A percentile compares a stretch with the other conserved stretches of the same genome.
phyloP scores from a whole-genome alignment of 1,284 basidiomycete species.

The Cutaneotrichosporon sp. region DNA sequence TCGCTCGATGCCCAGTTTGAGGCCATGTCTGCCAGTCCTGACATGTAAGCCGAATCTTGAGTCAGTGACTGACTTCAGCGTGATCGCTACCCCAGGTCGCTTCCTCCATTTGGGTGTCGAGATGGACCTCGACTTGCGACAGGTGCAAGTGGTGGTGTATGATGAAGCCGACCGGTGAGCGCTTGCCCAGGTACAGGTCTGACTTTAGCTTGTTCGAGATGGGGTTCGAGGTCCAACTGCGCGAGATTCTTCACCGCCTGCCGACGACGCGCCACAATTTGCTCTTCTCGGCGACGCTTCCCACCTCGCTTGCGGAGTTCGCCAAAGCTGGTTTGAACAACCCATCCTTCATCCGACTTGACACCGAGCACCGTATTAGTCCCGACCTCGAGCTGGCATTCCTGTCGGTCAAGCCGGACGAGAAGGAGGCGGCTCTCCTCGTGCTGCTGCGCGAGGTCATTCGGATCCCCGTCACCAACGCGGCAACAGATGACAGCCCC shows the following conservation, averaged over 20 bases:
- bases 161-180: constrained; percentile 85
- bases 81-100: constrained; percentile 96
- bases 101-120: constrained; percentile 93
- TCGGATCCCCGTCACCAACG: constrained; percentile 65
- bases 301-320: constrained; percentile 94
- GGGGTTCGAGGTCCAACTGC: constrained; percentile 91
- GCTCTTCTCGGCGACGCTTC: constrained; percentile 94
- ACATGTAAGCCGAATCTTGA: constrained; percentile 70
- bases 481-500: constrained; percentile 56
- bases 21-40: constrained; percentile 91
- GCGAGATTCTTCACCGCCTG: constrained; percentile 86
- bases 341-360: constrained; percentile 91
- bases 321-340: constrained; percentile 93
- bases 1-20: constrained; percentile 95
- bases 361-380: constrained; percentile 95
- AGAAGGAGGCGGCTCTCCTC: constrained; percentile 92
- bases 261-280: constrained; percentile 86
- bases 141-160: constrained; percentile 89
- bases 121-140: constrained; percentile 91
- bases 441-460: constrained; percentile 84
- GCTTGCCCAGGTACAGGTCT: not conserved
- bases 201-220: constrained; percentile 81
- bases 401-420: constrained; percentile 86
- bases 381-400: constrained; percentile 91
- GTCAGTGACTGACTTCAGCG: constrained; percentile 58